Conservation (phyloP, 306 rosid genomes). For the Quillaja saponaria region DNA sequence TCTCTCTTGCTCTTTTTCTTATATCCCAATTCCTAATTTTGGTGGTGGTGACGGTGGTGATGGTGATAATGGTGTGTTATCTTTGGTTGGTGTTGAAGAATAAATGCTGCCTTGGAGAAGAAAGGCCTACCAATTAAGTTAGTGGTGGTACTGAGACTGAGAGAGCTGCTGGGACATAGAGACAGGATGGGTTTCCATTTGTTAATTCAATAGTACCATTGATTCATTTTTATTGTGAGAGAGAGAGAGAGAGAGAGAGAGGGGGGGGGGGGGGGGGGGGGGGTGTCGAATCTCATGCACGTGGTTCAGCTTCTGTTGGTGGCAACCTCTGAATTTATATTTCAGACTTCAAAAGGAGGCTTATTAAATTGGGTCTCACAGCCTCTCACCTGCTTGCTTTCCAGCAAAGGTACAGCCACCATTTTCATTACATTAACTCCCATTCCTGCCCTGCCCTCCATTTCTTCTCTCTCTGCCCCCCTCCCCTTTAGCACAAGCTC, state of each 20-base stretch:
- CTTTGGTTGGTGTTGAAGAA: slow-evolving; percentile 65
- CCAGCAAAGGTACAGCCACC: slow-evolving; percentile 66
- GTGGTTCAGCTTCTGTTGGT: slow-evolving; percentile 67
- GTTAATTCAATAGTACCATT: slow-evolving; percentile 37
- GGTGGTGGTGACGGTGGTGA: slow-evolving; percentile 17
- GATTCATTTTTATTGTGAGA: slow-evolving; percentile 17
- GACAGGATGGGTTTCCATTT: slow-evolving; percentile 36
- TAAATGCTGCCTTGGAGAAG: slow-evolving; percentile 58
- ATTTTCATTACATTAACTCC: slow-evolving; percentile 44
- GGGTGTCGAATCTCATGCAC: slow-evolving; percentile 51
- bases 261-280: not conserved
- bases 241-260: not conserved
- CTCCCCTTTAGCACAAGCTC: slow-evolving; percentile 29
- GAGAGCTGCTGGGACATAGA: slow-evolving; percentile 19
- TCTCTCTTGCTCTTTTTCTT: not conserved
- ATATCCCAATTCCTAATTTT: not conserved
- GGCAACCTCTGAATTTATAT: slow-evolving; percentile 55
- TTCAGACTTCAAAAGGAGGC: slow-evolving; percentile 26
- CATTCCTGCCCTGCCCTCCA: slow-evolving; percentile 39
- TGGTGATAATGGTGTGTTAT: slow-evolving; percentile 41
- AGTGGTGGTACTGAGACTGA: slow-evolving; percentile 23
- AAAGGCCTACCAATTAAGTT: slow-evolving; percentile 47
- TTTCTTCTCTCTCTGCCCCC: slow-evolving; percentile 33
- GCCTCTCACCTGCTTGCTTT: slow-evolving; percentile 60
- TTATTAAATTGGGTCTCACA: slow-evolving; percentile 59